Conservation (phyloP, 2,329 filamentous ascomycete genomes). For the Zymoseptoria tritici region DNA sequence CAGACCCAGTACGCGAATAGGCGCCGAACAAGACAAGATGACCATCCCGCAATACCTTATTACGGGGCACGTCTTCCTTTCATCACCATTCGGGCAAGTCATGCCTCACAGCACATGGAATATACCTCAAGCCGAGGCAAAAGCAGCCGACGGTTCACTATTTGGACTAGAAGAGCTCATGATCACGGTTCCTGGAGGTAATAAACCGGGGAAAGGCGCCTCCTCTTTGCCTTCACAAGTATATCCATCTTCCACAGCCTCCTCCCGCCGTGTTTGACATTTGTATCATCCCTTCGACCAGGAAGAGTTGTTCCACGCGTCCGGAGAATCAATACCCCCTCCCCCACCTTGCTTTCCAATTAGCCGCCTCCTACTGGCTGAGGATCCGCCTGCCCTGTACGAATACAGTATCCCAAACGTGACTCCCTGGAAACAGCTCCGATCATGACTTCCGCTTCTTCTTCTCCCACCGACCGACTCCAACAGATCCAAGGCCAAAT, state of each 20-base stretch:
- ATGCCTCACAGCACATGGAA: background rate
- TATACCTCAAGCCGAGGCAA: background rate
- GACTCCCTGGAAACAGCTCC: background rate
- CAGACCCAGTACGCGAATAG: background rate
- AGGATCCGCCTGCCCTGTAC: background rate
- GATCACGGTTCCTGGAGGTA: background rate
- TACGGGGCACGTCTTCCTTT: background rate
- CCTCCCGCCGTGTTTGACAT: background rate
- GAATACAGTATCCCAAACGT: background rate
- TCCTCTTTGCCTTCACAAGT: background rate
- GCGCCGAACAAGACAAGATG: background rate
- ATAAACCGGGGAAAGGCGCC: background rate
- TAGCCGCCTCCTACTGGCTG: background rate
- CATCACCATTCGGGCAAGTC: background rate
- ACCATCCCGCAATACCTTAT: background rate
- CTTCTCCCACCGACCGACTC: slow-evolving; percentile 13
- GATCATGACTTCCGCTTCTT: background rate
- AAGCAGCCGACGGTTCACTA: background rate
- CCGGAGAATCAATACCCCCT: background rate
- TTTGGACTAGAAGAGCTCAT: background rate
- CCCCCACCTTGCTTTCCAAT: background rate
- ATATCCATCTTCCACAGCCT: background rate
- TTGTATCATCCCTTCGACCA: background rate
- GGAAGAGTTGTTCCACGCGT: background rate
- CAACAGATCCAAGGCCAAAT: slow-evolving; percentile 24